Base-by-base conservation (phyloP, 768 basidiomycete genomes). In the Lactarius sp. region DNA sequence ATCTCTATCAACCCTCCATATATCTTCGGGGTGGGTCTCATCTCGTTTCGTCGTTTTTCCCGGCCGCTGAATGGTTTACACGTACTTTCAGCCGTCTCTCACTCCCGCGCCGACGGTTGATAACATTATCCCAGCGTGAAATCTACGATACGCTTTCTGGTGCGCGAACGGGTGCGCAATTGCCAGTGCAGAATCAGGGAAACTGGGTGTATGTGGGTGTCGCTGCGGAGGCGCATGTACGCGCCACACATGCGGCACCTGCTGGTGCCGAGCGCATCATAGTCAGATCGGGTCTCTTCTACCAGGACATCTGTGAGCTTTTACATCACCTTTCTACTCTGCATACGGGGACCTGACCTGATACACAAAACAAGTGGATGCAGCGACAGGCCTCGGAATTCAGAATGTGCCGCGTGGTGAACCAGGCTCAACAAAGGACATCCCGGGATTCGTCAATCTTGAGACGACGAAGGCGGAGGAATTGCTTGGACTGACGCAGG, bases 1-100 rank as follows among this genome's bases (percentile, higher is more conserved):
- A 70, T 83, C 31, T 64, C 70, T 1, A 64, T 86, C 42, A 82
- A 82, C 68, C 85, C 85, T 22, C 83, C 85, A 13, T 82, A 2
- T 14, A 41, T 69, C 33, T 67, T 62, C 2, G 61, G 64, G 44
- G 64, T 39, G 33, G 16, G 50, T 9, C n/a, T 46, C 16, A 12
- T 49, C 47, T 33, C n/a, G 31, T 54, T 14, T 33, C 18, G 4
- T 4, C 36, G 1, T 18, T n/a, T 22, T 1, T 14, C 22, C 31
- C 8, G n/a, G 27, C 1, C 22, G 22, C 33, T 58, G 63, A 61
- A 13, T 36, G 16, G 14, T 39, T 37, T 10, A 3, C 22, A 10
- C 37, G 3, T 20, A 6, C 10, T 31, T 22, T 12, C 70, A 75
- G 60, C 75, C 75, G 0, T 69, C 75, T 52, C 73, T 77, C 51